Percentiles rank a stretch among this genome's conserved stretches.
Evolutionary conservation across 495 filamentous ascomycete species (phyloP).

Genomic region (Hypoxylon subgilvum): DNA sequence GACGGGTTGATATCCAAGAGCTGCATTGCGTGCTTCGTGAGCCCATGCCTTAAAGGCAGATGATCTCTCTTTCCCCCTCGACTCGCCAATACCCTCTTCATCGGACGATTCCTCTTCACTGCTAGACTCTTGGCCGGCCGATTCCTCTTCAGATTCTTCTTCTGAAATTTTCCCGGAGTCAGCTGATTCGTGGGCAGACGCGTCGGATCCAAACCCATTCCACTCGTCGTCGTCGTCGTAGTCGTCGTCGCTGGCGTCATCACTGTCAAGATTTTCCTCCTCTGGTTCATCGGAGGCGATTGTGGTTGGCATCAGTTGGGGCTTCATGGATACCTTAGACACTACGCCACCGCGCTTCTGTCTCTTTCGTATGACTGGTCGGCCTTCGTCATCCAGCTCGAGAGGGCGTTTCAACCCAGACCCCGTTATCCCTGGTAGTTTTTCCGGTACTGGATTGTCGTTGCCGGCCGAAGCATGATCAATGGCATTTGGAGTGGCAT

Average conservation of each 20-base stretch:
- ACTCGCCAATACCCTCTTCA: constrained; percentile 34
- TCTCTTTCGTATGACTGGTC: constrained; percentile 77
- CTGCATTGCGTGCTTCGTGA: constrained; percentile 79
- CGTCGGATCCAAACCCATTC: constrained; percentile 46
- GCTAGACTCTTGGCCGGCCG: constrained; percentile 38
- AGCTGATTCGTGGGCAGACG: constrained; percentile 25
- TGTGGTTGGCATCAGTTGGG: constrained; percentile 46
- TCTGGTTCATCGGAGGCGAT: constrained; percentile 55
- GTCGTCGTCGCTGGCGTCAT: constrained; percentile 37
- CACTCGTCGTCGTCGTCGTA: constrained; percentile 51
- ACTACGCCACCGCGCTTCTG: constrained; percentile 61
- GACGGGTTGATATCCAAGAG: constrained; percentile 57
- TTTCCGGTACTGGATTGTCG: constrained; percentile 2
- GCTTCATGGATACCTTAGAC: constrained; percentile 48
- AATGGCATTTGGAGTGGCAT: background rate
- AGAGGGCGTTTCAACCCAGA: constrained; percentile 87
- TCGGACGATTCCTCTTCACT: constrained; percentile 43
- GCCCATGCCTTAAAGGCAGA: constrained; percentile 97
- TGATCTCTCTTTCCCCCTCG: constrained; percentile 49
- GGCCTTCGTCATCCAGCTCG: constrained; percentile 75
- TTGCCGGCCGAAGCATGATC: background rate
- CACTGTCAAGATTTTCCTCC: constrained; percentile 32
- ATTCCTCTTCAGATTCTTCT: constrained; percentile 38
- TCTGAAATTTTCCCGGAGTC: constrained; percentile 23
- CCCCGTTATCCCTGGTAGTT: constrained; percentile 56